These are phyloP conservation scores for Monilinia fructigena DNA, from an alignment of 2,329 filamentous ascomycete genomes.

Conservation along the genomic window DNA sequence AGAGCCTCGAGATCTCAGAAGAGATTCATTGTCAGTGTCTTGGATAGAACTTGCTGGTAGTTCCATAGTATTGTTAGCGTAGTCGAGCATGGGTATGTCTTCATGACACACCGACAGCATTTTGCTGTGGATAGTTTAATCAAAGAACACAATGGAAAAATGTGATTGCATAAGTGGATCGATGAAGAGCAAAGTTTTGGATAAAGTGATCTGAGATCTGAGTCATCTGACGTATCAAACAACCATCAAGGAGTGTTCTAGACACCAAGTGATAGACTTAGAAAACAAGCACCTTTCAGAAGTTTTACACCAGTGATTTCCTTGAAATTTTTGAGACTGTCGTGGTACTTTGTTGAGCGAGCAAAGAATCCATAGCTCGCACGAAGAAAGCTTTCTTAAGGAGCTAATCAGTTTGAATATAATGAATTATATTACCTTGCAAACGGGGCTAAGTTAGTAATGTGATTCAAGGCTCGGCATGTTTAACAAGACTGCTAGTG, in stretches of 20 bases:
- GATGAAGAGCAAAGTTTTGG: neutral
- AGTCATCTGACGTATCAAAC: too few species aligned
- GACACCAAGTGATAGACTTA: too few species aligned
- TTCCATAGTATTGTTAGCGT: neutral
- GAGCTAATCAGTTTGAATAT: neutral
- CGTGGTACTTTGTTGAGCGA: too few species aligned
- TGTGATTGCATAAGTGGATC: too few species aligned
- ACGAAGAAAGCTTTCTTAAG: neutral
- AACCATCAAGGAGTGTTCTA: too few species aligned
- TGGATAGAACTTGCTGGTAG: neutral
- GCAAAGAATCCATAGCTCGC: neutral
- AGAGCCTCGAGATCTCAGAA: too few species aligned
- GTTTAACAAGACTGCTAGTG: neutral
- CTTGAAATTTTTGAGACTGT: too few species aligned
- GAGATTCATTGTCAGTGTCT: neutral
- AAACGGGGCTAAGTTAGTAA: neutral
- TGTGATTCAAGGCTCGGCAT: neutral
- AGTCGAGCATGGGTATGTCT: neutral
- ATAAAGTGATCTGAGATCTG: too few species aligned
- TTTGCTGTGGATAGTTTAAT: neutral
- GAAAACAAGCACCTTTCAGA: too few species aligned
- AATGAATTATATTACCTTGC: neutral
- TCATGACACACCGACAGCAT: neutral
- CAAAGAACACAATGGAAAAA: neutral
- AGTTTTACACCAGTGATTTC: too few species aligned